Evolutionary conservation across 257 asterid genomes (phyloP), one percentile per base, ranked within the genome.

Genomic region (Rehmannia glutinosa): DNA sequence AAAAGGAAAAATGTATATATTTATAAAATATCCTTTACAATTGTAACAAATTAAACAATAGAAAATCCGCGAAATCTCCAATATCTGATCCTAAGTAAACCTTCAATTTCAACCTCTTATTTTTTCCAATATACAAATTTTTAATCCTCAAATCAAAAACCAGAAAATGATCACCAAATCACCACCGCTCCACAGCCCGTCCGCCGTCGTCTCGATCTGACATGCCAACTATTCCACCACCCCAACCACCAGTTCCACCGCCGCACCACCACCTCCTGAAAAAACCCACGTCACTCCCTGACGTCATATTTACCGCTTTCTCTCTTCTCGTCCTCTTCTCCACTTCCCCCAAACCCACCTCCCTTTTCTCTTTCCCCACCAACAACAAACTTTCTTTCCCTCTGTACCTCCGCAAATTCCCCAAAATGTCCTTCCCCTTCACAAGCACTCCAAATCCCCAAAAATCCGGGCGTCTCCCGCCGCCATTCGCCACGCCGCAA

Each of bases 401-500:
- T 0, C 43, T 51, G 0, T 36, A 77, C 72, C 83, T 77, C 64
- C 91, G 94, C 28, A 76, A 78, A 73, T 65, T 79, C 61, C 82
- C 91, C 72, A 80, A 57, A 61, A 91, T 91, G 96, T 73, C 90
- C 60, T 3, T 62, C 51, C 79, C 84, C 19, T 13, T 66, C 3
- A 32, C 74, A 8, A 78, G 23, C 38, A 57, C 73, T 39, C 75
- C 82, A 1, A 74, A 49, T 69, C 81, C 83, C 19, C 78, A 81
- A 52, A 80, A 43, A 59, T 71, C 74, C 24, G 41, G 52, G 54
- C 79, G 64, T 16, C 81, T 61, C 15, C 77, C 75, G 4, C 86
- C 76, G 57, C 79, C 75, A 3, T 90, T 92, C 80, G 83, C 96
- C 42, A 87, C 76, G 39, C 97, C 97, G 19, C 96, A 89, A 20